These are phyloP conservation scores for Dillenia turbinata DNA, from an alignment of 164 flowering plant genomes.

Conservation along the genomic window DNA sequence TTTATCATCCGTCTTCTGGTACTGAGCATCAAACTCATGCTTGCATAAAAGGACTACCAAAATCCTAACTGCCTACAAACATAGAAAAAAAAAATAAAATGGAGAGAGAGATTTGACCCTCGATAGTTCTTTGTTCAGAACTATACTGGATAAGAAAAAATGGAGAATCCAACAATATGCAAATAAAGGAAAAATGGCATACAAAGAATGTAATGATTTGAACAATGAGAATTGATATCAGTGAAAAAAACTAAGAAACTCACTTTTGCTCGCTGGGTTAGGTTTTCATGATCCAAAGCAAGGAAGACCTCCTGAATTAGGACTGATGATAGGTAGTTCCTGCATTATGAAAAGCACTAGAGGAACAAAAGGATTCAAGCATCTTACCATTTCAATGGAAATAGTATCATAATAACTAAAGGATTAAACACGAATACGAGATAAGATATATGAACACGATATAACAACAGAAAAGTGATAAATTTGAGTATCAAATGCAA, in stretches of 20 bases:
- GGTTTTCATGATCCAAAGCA: slow-evolving; percentile 97
- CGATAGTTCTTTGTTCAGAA: too few species aligned
- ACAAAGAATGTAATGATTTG: background rate
- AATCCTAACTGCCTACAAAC: slow-evolving; percentile 83
- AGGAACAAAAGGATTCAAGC: too few species aligned
- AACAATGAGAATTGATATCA: background rate
- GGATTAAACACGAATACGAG: too few species aligned
- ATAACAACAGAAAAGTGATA: too few species aligned
- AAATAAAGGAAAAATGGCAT: background rate
- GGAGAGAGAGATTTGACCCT: background rate
- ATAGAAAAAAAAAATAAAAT: slow-evolving; percentile 4
- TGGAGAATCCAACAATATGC: background rate
- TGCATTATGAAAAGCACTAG: slow-evolving; percentile 25
- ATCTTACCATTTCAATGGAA: too few species aligned
- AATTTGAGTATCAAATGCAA: too few species aligned
- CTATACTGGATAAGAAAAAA: background rate
- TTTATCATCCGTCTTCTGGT: slow-evolving; percentile 96
- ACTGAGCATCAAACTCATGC: slow-evolving; percentile 96
- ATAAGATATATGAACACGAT: too few species aligned
- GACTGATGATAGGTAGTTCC: slow-evolving; percentile 97
- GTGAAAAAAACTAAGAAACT: slow-evolving; percentile 17
- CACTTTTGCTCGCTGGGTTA: slow-evolving; percentile 81
- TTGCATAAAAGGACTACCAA: slow-evolving; percentile 92
- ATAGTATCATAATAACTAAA: too few species aligned
- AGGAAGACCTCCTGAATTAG: slow-evolving; percentile 94